Evolutionary conservation across 345 rosid species (phyloP).

Genomic region (Eucalyptus sideroxylon): DNA sequence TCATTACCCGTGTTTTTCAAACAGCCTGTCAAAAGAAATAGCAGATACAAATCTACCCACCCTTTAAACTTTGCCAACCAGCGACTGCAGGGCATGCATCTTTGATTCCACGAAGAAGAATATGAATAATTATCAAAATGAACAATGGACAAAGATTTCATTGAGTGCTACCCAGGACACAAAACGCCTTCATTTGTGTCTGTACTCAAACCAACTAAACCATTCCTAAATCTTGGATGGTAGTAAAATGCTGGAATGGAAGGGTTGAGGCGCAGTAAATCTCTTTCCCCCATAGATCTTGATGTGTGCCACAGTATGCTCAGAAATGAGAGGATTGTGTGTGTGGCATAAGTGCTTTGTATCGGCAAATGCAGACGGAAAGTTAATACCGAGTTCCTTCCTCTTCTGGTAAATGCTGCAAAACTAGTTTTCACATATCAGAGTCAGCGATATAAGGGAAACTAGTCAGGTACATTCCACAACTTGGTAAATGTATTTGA

Average conservation of each 20-base stretch:
- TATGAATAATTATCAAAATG: neutral
- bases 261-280: neutral
- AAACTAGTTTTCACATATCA: neutral
- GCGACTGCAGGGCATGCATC: neutral
- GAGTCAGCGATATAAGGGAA: neutral
- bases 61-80: too few relatives aligned
- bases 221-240: neutral
- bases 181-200: neutral
- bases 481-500: neutral
- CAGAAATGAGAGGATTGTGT: too few relatives aligned
- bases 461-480: neutral
- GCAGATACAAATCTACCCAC: too few relatives aligned
- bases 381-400: neutral
- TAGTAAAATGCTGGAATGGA: neutral
- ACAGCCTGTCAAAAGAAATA: too few relatives aligned
- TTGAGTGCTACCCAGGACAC: neutral
- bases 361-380: fast-evolving
- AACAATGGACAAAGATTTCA: neutral
- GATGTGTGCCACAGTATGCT: neutral
- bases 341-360: neutral
- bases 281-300: neutral
- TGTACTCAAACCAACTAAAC: neutral
- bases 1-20: too few relatives aligned
- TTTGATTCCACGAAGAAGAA: neutral
- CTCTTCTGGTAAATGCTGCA: neutral